Percentiles rank a stretch among this genome's conserved stretches.
Evolutionary conservation across 768 basidiomycete genomes (phyloP).

Genomic region (Grammothele lineata): DNA sequence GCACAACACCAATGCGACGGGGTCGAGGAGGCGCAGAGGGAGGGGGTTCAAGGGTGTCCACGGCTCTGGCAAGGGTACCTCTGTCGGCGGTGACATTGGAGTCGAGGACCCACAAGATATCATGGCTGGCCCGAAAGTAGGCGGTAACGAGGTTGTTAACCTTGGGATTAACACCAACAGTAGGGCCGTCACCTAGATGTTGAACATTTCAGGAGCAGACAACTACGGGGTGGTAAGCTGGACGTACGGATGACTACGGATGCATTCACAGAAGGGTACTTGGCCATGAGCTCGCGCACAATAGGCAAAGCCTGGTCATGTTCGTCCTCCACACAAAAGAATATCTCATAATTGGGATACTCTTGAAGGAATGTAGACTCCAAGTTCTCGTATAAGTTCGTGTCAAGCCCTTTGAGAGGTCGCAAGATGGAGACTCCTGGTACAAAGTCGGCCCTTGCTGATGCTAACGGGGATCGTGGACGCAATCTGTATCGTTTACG

Average conservation of each 20-base stretch:
- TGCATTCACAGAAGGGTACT: slow-evolving; percentile 74
- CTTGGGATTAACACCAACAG: slow-evolving; percentile 93
- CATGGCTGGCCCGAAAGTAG: slow-evolving; percentile 75
- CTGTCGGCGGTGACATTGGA: slow-evolving; percentile 84
- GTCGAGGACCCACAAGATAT: slow-evolving; percentile 95
- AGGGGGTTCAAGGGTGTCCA: slow-evolving; percentile 62
- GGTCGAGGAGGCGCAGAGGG: slow-evolving; percentile 32
- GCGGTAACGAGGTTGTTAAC: slow-evolving; percentile 92
- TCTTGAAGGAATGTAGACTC: slow-evolving; percentile 91
- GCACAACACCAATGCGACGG: slow-evolving; percentile 75
- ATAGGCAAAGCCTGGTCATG: slow-evolving; percentile 85
- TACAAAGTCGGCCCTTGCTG: slow-evolving; percentile 40
- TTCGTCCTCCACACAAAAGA: slow-evolving; percentile 88
- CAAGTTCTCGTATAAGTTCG: slow-evolving; percentile 93
- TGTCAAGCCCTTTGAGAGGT: slow-evolving; percentile 91
- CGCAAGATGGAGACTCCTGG: slow-evolving; percentile 94
- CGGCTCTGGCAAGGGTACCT: slow-evolving; percentile 78
- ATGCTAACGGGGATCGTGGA: slow-evolving; percentile 56
- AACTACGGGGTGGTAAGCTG: neutral
- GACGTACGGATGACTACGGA: slow-evolving; percentile 71
- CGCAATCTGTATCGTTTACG: slow-evolving; percentile 70
- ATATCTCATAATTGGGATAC: slow-evolving; percentile 87
- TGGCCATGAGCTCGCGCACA: slow-evolving; percentile 69
- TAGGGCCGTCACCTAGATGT: slow-evolving; percentile 64
- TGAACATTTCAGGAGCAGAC: neutral